Evolutionary conservation across 306 rosid species (phyloP).

Genomic region (Cucurbita pepo): DNA sequence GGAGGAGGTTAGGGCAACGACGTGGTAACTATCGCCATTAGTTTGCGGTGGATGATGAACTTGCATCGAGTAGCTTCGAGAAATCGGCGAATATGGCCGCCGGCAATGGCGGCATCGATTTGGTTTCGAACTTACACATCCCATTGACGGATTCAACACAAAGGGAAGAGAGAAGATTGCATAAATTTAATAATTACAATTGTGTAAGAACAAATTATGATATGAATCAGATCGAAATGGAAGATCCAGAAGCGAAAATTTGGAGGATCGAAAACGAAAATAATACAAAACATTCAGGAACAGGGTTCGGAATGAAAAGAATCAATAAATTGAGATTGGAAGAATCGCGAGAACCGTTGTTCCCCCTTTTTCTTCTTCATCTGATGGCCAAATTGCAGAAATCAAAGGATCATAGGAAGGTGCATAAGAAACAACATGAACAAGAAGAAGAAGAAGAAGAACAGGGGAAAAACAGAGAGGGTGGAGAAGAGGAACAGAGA

Average conservation of each 20-base stretch:
- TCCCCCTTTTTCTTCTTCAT: conserved; percentile 2
- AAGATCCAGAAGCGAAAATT: neutral
- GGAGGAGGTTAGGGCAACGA: conserved; percentile 71
- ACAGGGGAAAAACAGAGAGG: neutral
- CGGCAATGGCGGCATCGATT: conserved; percentile 54
- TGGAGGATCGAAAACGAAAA: neutral
- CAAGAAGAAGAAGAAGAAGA: neutral
- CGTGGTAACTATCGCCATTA: conserved; percentile 47
- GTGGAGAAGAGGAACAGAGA: neutral
- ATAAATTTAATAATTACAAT: neutral
- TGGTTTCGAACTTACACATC: conserved; percentile 75
- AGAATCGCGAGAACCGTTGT: neutral
- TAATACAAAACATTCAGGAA: neutral
- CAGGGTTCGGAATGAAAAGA: neutral
- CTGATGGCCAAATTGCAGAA: neutral
- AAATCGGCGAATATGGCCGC: conserved; percentile 41
- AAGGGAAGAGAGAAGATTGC: neutral
- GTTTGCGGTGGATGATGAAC: conserved; percentile 59
- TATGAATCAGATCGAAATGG: neutral
- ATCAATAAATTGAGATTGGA: neutral
- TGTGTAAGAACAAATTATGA: neutral
- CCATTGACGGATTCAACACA: conserved; percentile 25
- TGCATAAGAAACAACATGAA: neutral
- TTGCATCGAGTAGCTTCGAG: conserved; percentile 76
- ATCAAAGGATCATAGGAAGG: neutral